Evolutionary conservation across 805 yeast species (phyloP), one percentile per base, ranked within the genome.

Genomic region (Metschnikowia picachoensis): DNA sequence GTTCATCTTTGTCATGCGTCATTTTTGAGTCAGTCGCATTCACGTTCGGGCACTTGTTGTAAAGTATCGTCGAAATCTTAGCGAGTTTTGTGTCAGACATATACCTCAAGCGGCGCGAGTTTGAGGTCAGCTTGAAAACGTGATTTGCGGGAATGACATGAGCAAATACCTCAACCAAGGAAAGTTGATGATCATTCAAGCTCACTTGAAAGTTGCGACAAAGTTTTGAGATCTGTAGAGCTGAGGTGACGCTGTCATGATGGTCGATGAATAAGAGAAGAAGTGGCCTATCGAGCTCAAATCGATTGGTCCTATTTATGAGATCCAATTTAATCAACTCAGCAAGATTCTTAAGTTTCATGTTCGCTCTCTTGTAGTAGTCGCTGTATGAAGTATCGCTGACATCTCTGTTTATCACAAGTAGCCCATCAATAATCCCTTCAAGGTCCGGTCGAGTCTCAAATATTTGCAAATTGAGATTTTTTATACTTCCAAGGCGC

Each of bases 41-140:
- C 49, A 32, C 53, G 33, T 64, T 57, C 1, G 83, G 83, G 48
- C 86, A 70, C 38, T 74, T 65, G 56, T 83, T 83, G 63, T 83
- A 86, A 2, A 85, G 64, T 16, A 74, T 70, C 55, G 82, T 61
- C 8, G 85, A 70, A 3, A 83, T 46, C 41, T 68, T 72, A 3
- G 76, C 64, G 15, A 77, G 58, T 32, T 67, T 67, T 32, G 61
- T 60, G 42, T 61, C 65, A 11, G 74, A 63, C 13, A 70, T 49
- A 41, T 65, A 56, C 48, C 59, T 62, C 27, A 62, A 43, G 15
- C 54, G 43, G 17, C 42, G 40, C 25, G 34, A 53, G 20, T 44
- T 46, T 1, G 54, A 46, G 10, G 44, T 16, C 38, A 55, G 53
- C 43, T 61, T 65, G 27, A 62, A 53, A 5, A 70, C 41, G 31